A percentile compares a stretch with the other conserved stretches of the same genome.
These are phyloP conservation scores for Rhizopogon salebrosus DNA, from an alignment of 768 basidiomycete genomes.

Conservation along the genomic window DNA sequence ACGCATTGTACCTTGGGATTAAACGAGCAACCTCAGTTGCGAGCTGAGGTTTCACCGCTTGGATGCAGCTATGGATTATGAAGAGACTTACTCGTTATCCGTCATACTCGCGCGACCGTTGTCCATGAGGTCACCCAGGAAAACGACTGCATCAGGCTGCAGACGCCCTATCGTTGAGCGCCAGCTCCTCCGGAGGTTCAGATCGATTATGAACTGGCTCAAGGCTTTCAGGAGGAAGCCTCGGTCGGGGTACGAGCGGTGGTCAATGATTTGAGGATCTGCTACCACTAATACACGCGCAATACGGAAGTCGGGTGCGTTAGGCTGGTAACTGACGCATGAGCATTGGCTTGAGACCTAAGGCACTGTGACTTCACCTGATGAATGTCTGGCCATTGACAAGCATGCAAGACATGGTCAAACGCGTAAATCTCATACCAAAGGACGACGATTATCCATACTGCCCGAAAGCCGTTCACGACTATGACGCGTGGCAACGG, in stretches of 20 bases:
- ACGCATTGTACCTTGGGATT: constrained; percentile 62
- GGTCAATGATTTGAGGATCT: constrained; percentile 84
- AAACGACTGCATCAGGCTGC: constrained; percentile 68
- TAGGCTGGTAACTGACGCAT: background rate
- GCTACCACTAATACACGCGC: constrained; percentile 63
- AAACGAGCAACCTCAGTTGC: constrained; percentile 4
- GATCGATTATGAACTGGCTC: constrained; percentile 65
- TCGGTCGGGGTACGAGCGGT: constrained; percentile 65
- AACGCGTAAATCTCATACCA: constrained; percentile 72
- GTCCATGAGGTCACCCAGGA: constrained; percentile 93
- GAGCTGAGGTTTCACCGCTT: background rate
- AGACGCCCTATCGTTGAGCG: constrained; percentile 47
- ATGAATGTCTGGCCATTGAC: constrained; percentile 56
- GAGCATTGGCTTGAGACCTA: constrained; percentile 6
- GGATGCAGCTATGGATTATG: background rate
- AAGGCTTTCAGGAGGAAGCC: constrained; percentile 49
- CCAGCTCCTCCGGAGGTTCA: constrained; percentile 86
- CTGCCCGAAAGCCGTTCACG: constrained; percentile 42
- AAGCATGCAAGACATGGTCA: constrained; percentile 37
- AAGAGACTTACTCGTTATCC: constrained; percentile 57
- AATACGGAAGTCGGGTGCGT: constrained; percentile 13
- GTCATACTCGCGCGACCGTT: constrained; percentile 64
- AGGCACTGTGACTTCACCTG: constrained; percentile 20
- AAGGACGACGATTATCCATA: constrained; percentile 60
- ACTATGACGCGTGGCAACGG: constrained; percentile 19